A percentile compares a stretch with the other conserved stretches of the same genome.
Conservation (phyloP, 768 basidiomycete species). For the Agrocybe pediades region DNA sequence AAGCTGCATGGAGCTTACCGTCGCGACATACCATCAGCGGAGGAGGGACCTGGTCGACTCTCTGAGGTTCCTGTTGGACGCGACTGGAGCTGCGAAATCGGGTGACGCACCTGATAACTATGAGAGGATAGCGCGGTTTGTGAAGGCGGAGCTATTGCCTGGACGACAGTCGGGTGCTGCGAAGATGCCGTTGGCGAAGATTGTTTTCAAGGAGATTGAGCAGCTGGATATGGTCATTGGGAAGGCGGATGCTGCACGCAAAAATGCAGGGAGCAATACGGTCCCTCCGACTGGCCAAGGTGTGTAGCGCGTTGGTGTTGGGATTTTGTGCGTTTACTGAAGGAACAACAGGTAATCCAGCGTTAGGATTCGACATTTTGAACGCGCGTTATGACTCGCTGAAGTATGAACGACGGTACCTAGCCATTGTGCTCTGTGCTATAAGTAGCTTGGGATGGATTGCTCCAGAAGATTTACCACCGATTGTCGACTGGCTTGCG, state of each 20-base stretch:
- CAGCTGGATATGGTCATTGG: slow-evolving; percentile 52
- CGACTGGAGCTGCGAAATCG: slow-evolving; percentile 49
- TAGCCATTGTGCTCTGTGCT: slow-evolving; percentile 64
- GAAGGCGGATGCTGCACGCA: slow-evolving; percentile 57
- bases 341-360: slow-evolving; percentile 37
- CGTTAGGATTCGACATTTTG: slow-evolving; percentile 67
- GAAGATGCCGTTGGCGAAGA: slow-evolving; percentile 48
- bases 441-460: slow-evolving; percentile 67
- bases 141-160: slow-evolving; percentile 54
- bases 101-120: slow-evolving; percentile 50
- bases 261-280: slow-evolving; percentile 66
- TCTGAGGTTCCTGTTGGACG: slow-evolving; percentile 68
- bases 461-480: slow-evolving; percentile 58
- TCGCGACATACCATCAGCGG: slow-evolving; percentile 69
- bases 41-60: slow-evolving; percentile 74
- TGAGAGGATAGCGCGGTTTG: slow-evolving; percentile 55
- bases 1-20: slow-evolving; percentile 61
- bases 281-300: slow-evolving; percentile 56
- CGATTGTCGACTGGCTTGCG: slow-evolving; percentile 71
- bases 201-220: slow-evolving; percentile 68
- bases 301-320: slow-evolving; percentile 27
- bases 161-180: slow-evolving; percentile 31
- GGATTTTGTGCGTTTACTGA: neutral
- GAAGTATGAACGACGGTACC: slow-evolving; percentile 69
- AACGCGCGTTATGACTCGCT: slow-evolving; percentile 72